Evolutionary conservation across 257 asterid genomes (phyloP).

Genomic region (Solanum etuberosum): DNA sequence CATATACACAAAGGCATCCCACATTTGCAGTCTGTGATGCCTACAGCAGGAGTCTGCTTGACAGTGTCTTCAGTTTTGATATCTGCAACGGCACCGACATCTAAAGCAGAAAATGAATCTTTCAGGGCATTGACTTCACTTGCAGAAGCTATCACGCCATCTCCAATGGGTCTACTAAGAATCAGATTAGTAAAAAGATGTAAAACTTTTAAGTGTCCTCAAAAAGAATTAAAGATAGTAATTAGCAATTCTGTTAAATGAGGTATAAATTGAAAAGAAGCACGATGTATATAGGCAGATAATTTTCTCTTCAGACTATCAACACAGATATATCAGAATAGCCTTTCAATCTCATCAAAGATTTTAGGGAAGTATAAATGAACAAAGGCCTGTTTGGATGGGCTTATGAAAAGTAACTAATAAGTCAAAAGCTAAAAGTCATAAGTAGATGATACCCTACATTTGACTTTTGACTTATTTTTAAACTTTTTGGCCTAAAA

Average conservation of each 20-base stretch:
- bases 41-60: conserved; percentile 24
- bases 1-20: conserved; percentile 99
- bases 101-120: conserved; percentile 65
- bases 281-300: not conserved
- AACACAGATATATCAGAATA: not conserved
- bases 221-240: not conserved
- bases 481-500: not conserved
- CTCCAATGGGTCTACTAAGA: conserved; percentile 34
- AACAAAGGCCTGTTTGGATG: not conserved
- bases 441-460: not conserved
- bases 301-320: not conserved
- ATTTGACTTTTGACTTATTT: not conserved
- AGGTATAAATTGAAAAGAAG: not conserved
- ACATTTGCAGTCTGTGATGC: conserved; percentile 69
- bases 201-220: not conserved
- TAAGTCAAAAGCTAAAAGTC: not conserved
- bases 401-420: not conserved
- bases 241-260: not conserved
- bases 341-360: not conserved
- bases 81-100: conserved; percentile 35
- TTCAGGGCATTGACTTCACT: conserved; percentile 41
- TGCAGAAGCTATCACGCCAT: conserved; percentile 38
- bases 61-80: conserved; percentile 27
- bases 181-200: not conserved
- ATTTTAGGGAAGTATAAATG: not conserved